phyloP scores from a whole-genome alignment of 2,329 filamentous ascomycete genomes.

The Nothopassalora personata region DNA sequence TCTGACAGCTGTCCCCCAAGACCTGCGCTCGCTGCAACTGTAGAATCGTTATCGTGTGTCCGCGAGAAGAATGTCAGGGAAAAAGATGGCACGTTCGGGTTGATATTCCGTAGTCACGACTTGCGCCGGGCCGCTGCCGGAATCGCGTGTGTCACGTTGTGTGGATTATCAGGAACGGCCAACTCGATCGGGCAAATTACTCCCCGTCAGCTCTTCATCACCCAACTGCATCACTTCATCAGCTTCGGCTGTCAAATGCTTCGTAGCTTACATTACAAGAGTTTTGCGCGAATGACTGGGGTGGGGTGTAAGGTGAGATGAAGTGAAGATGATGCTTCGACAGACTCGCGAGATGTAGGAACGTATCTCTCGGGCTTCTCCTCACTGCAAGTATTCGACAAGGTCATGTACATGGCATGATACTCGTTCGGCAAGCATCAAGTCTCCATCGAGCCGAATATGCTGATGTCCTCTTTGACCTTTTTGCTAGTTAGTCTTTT shows the following conservation, averaged over 20 bases:
- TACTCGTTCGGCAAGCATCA: neutral
- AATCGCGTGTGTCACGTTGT: neutral
- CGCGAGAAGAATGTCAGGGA: neutral
- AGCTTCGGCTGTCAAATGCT: neutral
- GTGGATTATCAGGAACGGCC: neutral
- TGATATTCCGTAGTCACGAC: neutral
- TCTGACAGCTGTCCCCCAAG: neutral
- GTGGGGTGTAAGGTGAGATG: neutral
- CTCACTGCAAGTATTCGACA: neutral
- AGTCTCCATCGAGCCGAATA: neutral
- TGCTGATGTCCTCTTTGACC: neutral
- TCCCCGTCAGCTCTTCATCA: neutral
- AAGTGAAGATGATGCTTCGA: neutral
- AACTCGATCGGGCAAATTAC: neutral
- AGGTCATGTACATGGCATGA: neutral
- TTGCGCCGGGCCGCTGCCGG: neutral
- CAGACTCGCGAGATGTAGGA: neutral
- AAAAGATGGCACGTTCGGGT: neutral
- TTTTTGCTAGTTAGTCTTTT: neutral
- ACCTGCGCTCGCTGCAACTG: neutral
- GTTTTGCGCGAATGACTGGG: neutral
- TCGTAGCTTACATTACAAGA: neutral
- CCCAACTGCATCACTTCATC: neutral
- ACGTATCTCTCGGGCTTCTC: neutral
- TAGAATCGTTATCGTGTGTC: neutral